Percentiles rank a stretch among this genome's conserved stretches.
Evolutionary conservation across 805 yeast species (phyloP).

Genomic region (Saccharomyces kudriavzevii): DNA sequence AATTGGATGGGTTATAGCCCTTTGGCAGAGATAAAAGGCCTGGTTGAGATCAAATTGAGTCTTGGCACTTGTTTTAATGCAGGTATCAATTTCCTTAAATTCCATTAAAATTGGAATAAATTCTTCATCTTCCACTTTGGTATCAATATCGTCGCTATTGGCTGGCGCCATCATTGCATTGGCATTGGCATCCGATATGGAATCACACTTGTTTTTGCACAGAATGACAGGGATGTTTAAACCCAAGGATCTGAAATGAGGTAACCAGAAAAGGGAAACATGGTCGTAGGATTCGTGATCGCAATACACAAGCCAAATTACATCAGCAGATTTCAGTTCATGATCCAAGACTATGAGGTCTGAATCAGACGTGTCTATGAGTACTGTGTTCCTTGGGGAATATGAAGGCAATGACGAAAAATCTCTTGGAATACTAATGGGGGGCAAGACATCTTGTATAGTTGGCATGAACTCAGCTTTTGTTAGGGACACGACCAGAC

Average conservation of each 20-base stretch:
- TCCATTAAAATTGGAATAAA: slow-evolving; percentile 79
- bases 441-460: slow-evolving; percentile 72
- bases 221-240: slow-evolving; percentile 88
- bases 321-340: slow-evolving; percentile 79
- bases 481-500: slow-evolving; percentile 68
- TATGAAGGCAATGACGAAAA: slow-evolving; percentile 45
- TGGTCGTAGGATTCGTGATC: slow-evolving; percentile 94
- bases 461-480: slow-evolving; percentile 75
- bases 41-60: slow-evolving; percentile 80
- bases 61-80: slow-evolving; percentile 81
- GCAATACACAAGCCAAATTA: slow-evolving; percentile 87
- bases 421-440: slow-evolving; percentile 74
- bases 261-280: slow-evolving; percentile 89
- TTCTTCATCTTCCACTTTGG: slow-evolving; percentile 60
- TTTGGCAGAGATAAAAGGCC: slow-evolving; percentile 76
- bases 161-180: background rate
- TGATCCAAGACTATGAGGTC: slow-evolving; percentile 54
- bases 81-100: slow-evolving; percentile 89
- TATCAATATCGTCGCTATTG: slow-evolving; percentile 25
- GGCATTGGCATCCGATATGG: slow-evolving; percentile 10
- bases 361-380: slow-evolving; percentile 72
- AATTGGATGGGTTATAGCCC: slow-evolving; percentile 88
- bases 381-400: slow-evolving; percentile 56
- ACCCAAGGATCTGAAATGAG: slow-evolving; percentile 84
- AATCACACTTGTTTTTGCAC: slow-evolving; percentile 75